Percentiles rank a stretch among this genome's conserved stretches.
Evolutionary conservation across 306 rosid genomes (phyloP).

Genomic region (Potentilla sterilis): DNA sequence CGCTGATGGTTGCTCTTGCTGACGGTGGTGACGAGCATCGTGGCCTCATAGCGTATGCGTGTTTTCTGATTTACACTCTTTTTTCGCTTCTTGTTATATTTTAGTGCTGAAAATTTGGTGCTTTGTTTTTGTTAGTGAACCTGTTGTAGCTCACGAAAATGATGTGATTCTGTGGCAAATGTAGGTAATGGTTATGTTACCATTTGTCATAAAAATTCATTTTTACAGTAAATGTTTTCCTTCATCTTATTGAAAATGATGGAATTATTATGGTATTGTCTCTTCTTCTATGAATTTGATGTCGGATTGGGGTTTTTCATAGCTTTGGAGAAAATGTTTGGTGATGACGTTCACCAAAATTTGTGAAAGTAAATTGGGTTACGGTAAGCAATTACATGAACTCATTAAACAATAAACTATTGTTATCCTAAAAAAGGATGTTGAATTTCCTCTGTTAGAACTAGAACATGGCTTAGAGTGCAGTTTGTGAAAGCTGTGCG

Average conservation of each 20-base stretch:
- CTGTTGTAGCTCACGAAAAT: constrained; percentile 13
- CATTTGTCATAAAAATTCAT: not conserved
- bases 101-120: constrained; percentile 40
- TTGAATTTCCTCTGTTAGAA: not conserved
- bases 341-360: no score
- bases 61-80: constrained; percentile 90
- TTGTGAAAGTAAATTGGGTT: no score
- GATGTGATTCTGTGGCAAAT: not conserved
- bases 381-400: no score
- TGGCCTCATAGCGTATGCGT: constrained; percentile 83
- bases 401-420: no score
- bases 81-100: constrained; percentile 89
- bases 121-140: constrained; percentile 5
- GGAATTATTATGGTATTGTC: not conserved
- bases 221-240: not conserved
- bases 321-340: no score
- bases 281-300: not conserved
- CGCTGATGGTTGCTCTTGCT: constrained; percentile 68
- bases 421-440: not conserved
- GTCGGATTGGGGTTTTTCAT: not conserved
- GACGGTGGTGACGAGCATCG: constrained; percentile 96
- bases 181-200: constrained; percentile 3
- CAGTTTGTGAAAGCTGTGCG: not conserved
- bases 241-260: not conserved
- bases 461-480: not conserved